A percentile compares a stretch with the other conserved stretches of the same genome.
These are phyloP conservation scores for Leptomonas pyrrhocoris DNA, from an alignment of 208 protist species.

Conservation along the genomic window DNA sequence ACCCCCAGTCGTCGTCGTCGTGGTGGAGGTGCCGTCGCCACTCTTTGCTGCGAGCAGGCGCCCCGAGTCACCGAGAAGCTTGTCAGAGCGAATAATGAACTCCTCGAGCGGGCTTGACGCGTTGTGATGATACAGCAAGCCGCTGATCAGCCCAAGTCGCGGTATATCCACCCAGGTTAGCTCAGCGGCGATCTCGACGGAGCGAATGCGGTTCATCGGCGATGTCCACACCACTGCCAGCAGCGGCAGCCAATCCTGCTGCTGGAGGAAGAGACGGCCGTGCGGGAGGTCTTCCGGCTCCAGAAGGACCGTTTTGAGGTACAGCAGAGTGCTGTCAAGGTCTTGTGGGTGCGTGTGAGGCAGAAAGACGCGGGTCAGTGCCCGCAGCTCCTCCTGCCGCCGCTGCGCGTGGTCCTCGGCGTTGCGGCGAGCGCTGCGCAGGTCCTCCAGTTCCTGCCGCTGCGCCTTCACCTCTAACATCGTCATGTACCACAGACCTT, in stretches of 20 bases:
- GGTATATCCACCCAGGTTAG: constrained; percentile 62
- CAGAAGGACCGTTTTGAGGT: constrained; percentile 59
- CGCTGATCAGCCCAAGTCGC: constrained; percentile 60
- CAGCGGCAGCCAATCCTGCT: constrained; percentile 70
- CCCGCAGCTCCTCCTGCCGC: constrained; percentile 35
- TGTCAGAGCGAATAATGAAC: constrained; percentile 44
- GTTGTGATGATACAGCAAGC: constrained; percentile 56
- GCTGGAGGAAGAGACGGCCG: constrained; percentile 46
- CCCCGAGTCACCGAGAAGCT: constrained; percentile 40
- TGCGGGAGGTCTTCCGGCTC: constrained; percentile 62
- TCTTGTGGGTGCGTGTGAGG: constrained; percentile 46
- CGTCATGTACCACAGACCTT: constrained; percentile 62
- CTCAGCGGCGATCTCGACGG: constrained; percentile 43
- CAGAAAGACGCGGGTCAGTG: constrained; percentile 57
- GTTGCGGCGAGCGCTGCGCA: constrained; percentile 33
- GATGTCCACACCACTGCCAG: constrained; percentile 59
- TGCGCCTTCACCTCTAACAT: constrained; percentile 73
- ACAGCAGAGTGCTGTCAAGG: constrained; percentile 51
- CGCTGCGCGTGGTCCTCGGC: constrained; percentile 47
- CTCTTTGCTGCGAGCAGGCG: background rate
- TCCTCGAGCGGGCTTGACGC: constrained; percentile 38
- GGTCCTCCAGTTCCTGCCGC: constrained; percentile 60
- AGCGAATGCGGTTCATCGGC: constrained; percentile 44
- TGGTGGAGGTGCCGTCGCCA: constrained; percentile 4
- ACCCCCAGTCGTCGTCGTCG: background rate